Evolutionary conservation across 805 yeast species (phyloP), one percentile per base, ranked within the genome.

Genomic region (Wickerhamiella brachini): DNA sequence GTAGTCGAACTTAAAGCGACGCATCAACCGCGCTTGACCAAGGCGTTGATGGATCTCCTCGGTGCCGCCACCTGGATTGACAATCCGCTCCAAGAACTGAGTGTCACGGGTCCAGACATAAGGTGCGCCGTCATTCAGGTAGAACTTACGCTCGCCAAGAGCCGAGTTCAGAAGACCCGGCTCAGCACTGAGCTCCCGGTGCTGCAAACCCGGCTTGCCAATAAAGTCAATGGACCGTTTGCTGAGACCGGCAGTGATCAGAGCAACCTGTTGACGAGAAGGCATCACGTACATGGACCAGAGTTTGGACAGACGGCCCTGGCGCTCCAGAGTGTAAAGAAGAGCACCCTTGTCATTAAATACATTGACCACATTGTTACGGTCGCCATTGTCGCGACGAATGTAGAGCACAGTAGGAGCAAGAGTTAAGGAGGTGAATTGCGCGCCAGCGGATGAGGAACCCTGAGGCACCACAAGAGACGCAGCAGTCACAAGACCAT

Each of bases 1-100:
- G 64, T 74, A 80, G 61, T 80, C 84, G 56, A 78, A 71, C 56
- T 73, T 71, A 68, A 77, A 73, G 58, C 75, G 79, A 59, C 83
- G 70, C 76, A 79, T 70, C 49, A 75, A 69, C 54, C 76, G 69
- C 5, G 75, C 83, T 51, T 69, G 70, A 34, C 80, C 83, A 10
- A 79, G 71, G 55, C 81, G 66, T 50, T 71, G 71, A 49, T 80
- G 72, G 21, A 62, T 59, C 61, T 79, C 83, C 59, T 78, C 81
- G 51, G 65, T 71, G n/a, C 73, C 73, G 13, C 80, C 81, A 38
- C 74, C 73, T 5, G 79, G 80, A 59, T 79, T 79, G 41, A 69
- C 61, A 45, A 78, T 69, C 48, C 70, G 69, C 59, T 78, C 83
- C 50, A 80, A 67, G 56, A 59, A 73, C 54, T 75, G 71, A 6